Base-by-base conservation (phyloP, 164 flowering plant species). In the Vitis labrusca region DNA sequence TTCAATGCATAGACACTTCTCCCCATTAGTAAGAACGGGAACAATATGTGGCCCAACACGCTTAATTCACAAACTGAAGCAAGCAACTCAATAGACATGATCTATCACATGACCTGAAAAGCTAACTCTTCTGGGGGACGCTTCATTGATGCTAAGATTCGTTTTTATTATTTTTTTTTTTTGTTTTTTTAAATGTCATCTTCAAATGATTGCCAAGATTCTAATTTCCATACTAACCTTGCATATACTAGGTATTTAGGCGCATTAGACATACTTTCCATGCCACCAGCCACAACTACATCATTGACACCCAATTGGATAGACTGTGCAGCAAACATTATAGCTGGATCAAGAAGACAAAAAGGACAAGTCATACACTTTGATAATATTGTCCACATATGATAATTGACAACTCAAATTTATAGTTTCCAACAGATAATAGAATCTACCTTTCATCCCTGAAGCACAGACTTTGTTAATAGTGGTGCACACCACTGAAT, bases 391-490 rank as follows among this genome's bases (percentile, higher is more conserved):
- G 56, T 50, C 11, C 55, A 54, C 7, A 1, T 19, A 13, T 50
- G 37, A 37, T 6, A 37, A 37, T 37, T 37, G 44, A 37, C 44
- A 37, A 37, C 7, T 6, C 7, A 37, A 37, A 37, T 37, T 37
- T 37, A 37, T 37, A 2, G 44, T 37, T 32, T 6, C 5, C 7
- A 8, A 37, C 5, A 3, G 44, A 37, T 11, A 12, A n/a, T 8
- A 44, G 8, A 30, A 58, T 23, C 11, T 58, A 92, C 98, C 98
- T 80, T 94, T 94, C 92, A 94, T 84, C 53, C 99, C 99, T 2
- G 99, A 88, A 9, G 98, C 76, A 77, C 97, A 94, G 6, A 92
- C 99, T 86, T 92, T 95, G 76, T 95, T 91, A 44, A 95, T 72
- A 15, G 97, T 90, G 52, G 97, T 95, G 82, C 98, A 95, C 57